A percentile compares a stretch with the other conserved stretches of the same genome.
Evolutionary conservation across 208 protist species (phyloP).

Genomic region (Crithidia sp.): DNA sequence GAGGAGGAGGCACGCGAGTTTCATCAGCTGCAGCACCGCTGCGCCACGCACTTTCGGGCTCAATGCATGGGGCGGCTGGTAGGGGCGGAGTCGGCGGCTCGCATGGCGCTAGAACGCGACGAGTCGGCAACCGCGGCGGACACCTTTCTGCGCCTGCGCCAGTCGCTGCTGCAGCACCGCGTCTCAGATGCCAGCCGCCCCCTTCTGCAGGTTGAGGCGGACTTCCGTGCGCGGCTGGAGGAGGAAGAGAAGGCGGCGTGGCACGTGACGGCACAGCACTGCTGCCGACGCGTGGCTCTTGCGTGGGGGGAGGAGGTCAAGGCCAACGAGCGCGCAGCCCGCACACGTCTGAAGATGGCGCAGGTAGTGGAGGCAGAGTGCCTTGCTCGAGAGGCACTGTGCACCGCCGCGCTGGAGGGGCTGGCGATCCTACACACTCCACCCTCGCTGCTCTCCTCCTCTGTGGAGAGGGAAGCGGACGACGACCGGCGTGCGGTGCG

Average conservation of each 20-base stretch:
- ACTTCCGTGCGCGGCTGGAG: constrained; percentile 6
- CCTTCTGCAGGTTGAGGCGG: constrained; percentile 11
- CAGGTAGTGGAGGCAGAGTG: constrained; percentile 12
- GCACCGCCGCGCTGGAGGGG: not conserved
- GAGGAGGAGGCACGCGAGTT: constrained; percentile 20
- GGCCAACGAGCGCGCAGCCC: not conserved
- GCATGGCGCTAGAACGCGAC: constrained; percentile 29
- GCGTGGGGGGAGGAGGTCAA: not conserved
- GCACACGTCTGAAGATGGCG: not conserved
- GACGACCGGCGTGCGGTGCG: not conserved
- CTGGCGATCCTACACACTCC: not conserved
- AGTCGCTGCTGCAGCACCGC: constrained; percentile 10
- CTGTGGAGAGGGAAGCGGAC: not conserved
- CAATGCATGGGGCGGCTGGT: constrained; percentile 23
- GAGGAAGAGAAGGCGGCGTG: constrained; percentile 5
- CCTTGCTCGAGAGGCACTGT: constrained; percentile 2
- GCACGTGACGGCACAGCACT: not conserved
- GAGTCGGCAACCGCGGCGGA: constrained; percentile 22
- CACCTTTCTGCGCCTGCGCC: constrained; percentile 13
- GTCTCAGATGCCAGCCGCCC: constrained; percentile 24
- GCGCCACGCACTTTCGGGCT: constrained; percentile 31
- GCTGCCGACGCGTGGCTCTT: not conserved
- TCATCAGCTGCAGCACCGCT: constrained; percentile 31
- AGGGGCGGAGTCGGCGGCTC: constrained; percentile 35
- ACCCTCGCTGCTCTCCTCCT: not conserved